A percentile compares a stretch with the other conserved stretches of the same genome.
phyloP scores from a whole-genome alignment of 768 basidiomycete genomes.

The Tricholoma sp. region DNA sequence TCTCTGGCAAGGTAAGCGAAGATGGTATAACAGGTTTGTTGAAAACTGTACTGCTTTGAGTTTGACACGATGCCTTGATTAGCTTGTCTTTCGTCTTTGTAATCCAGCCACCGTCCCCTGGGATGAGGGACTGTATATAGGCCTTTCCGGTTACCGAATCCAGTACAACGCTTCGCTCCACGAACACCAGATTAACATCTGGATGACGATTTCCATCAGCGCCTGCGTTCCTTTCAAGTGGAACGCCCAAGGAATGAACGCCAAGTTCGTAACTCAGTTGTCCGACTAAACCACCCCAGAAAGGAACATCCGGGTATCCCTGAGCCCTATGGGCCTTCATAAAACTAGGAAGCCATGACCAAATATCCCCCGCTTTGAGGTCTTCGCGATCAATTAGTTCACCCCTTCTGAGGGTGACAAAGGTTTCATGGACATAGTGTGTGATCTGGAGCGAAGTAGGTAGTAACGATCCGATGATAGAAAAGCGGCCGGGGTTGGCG shows the following conservation, averaged over 20 bases:
- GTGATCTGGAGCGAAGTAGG: constrained; percentile 52
- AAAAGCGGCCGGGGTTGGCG: constrained; percentile 66
- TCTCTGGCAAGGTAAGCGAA: constrained; percentile 49
- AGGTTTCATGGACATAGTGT: constrained; percentile 46
- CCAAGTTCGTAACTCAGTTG: constrained; percentile 80
- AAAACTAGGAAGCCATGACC: constrained; percentile 72
- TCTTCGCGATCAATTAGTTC: constrained; percentile 29
- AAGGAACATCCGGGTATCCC: constrained; percentile 50
- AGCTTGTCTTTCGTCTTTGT: constrained; percentile 33
- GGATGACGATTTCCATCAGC: constrained; percentile 39
- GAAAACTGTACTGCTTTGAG: constrained; percentile 3
- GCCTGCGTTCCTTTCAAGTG: constrained; percentile 23
- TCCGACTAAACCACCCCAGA: constrained; percentile 83
- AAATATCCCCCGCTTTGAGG: constrained; percentile 53
- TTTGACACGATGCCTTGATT: constrained; percentile 10
- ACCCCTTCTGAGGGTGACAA: constrained; percentile 41
- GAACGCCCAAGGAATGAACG: constrained; percentile 46
- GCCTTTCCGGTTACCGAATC: constrained; percentile 46
- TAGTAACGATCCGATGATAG: constrained; percentile 63
- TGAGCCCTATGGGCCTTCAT: constrained; percentile 48
- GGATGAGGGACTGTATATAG: constrained; percentile 61
- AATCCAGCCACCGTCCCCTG: constrained; percentile 60
- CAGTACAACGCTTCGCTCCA: constrained; percentile 72
- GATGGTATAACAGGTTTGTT: constrained; percentile 9
- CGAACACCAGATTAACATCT: constrained; percentile 71